Base-by-base conservation (phyloP, 495 filamentous ascomycete genomes). In the Xylaria longipes region DNA sequence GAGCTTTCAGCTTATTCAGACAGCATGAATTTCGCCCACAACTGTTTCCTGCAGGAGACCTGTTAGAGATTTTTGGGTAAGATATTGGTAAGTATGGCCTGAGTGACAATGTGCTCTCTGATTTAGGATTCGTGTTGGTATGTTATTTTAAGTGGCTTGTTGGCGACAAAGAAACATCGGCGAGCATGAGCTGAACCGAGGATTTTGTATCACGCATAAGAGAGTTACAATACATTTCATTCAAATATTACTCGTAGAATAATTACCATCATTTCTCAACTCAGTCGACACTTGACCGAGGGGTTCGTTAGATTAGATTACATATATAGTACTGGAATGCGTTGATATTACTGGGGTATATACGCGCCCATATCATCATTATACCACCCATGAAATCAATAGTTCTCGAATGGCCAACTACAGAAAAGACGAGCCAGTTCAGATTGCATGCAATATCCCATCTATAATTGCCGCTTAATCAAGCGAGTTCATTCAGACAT, bases 361-460 rank as follows among this genome's bases (percentile, higher is more conserved):
- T 52, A 63, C 22, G 27, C 31, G 58, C 20, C 58, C 46, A 56
- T 31, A 64, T 56, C 57, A 70, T 63, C 35, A 64, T 70, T 64
- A 64, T 14, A 64, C 17, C 25, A 25, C 35, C 22, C 33, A 43
- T 39, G 12, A 41, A 31, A 3, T 64, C 45, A 41, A 33, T 50
- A 31, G 9, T n/a, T 52, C 15, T 3, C 27, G 4, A 6, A 64
- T 17, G 45, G 17, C 39, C 5, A 4, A 50, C n/a, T 33, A 14
- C 37, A 39, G 31, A 50, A 57, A 31, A 22, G 37, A 61, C 43
- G 35, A 33, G 33, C 27, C 29, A 27, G 45, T 39, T 22, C 27
- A 52, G 33, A 52, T 62, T 33, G 17, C 45, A 43, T n/a, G 31
- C 35, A 56, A 22, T 8, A 33, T 37, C 12, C 35, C 43, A 31